These are phyloP conservation scores for Mycogone perniciosa DNA, from an alignment of 2,329 filamentous ascomycete genomes.

Conservation along the genomic window DNA sequence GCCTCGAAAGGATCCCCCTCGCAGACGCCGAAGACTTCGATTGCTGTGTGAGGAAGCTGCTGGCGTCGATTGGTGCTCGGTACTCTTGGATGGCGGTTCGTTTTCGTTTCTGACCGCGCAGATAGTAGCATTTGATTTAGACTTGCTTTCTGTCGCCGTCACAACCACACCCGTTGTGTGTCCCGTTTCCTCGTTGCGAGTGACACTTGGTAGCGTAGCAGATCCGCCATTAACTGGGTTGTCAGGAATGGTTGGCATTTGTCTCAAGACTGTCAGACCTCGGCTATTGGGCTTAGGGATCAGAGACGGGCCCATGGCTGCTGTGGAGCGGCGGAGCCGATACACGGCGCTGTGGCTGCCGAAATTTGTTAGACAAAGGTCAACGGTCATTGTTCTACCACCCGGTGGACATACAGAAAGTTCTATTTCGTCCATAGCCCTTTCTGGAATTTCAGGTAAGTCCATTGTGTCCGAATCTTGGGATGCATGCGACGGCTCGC, in stretches of 20 bases:
- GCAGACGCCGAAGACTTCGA: slow-evolving; percentile 23
- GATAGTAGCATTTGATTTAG: background rate
- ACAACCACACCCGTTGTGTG: background rate
- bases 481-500: slow-evolving; percentile 33
- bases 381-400: background rate
- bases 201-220: background rate
- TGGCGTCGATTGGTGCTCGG: background rate
- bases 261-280: slow-evolving; percentile 9
- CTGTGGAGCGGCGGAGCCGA: slow-evolving; percentile 19
- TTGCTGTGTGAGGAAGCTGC: slow-evolving; percentile 8
- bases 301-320: slow-evolving; percentile 17
- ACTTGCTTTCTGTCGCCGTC: background rate
- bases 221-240: slow-evolving; percentile 3
- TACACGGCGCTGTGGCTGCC: slow-evolving; percentile 20
- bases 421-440: background rate
- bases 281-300: slow-evolving; percentile 20
- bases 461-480: slow-evolving; percentile 17
- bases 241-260: slow-evolving; percentile 4
- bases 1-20: slow-evolving; percentile 21
- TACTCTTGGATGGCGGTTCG: slow-evolving; percentile 8
- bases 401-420: slow-evolving; percentile 11
- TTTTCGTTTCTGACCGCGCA: slow-evolving; percentile 8
- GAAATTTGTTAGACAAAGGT: background rate
- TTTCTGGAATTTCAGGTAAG: background rate
- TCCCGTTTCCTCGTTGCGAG: background rate